Conservation (phyloP, 2,329 filamentous ascomycete species). For the Neonectria ditissima region DNA sequence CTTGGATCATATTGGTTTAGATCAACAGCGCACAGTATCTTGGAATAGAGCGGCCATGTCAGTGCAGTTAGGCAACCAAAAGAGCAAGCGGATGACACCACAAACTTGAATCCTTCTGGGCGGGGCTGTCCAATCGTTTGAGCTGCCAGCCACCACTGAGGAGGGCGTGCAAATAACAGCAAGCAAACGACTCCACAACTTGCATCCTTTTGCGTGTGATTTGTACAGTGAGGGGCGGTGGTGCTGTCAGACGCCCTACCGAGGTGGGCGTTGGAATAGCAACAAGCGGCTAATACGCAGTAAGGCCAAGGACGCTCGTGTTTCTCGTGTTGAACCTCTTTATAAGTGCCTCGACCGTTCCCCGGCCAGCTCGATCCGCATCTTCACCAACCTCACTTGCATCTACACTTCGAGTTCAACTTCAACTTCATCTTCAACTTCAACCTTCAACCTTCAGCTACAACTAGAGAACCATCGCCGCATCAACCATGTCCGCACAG, state of each 20-base stretch:
- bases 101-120: background rate
- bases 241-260: background rate
- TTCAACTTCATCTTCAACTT: no score
- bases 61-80: background rate
- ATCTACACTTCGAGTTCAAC: background rate
- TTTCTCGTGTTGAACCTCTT: background rate
- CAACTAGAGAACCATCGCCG: background rate
- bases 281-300: background rate
- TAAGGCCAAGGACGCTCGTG: background rate
- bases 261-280: background rate
- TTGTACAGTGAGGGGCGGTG: background rate
- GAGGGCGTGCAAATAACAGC: background rate
- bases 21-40: background rate
- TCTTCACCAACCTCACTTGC: background rate
- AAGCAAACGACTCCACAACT: background rate
- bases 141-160: background rate
- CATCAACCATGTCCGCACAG: background rate
- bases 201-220: background rate
- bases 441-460: no score
- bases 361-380: background rate
- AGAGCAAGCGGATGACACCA: constrained; percentile 1
- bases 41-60: background rate
- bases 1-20: background rate
- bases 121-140: background rate
- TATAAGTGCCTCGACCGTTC: background rate